Base-by-base conservation (phyloP, 2,329 filamentous ascomycete genomes). In the Dactylellina sp. region DNA sequence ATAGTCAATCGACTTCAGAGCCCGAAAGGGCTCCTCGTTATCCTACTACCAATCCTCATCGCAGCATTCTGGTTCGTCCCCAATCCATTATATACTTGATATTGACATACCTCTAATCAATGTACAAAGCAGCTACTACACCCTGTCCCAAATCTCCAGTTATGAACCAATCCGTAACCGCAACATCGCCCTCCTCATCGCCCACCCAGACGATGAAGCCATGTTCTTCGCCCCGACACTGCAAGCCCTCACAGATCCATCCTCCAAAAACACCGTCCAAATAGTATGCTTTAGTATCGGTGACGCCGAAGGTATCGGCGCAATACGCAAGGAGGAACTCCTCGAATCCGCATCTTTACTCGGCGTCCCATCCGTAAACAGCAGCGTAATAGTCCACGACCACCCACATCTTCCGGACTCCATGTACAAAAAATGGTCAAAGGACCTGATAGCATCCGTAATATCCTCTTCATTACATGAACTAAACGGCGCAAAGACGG, bases 171-270 rank as follows among this genome's bases (percentile, higher is more conserved):
- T 97, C 76, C 85, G 84, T 78, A 90, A 92, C 83, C 96, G 96
- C 85, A 89, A 91, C 79, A 92, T 99, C 80, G 91, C 91, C 80
- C 86, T 99, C 61, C 85, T 99, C 63, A 98, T 99, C 79, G 95
- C 95, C 20, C 95, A 99, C 83, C 95, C 95, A 0, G 95, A 99
- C 82, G 95, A 99, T 79, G 95, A 99, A 84, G 95, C 94, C 81
- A 99, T 99, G 95, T 99, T 99, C 85, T 99, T 99, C 82, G 89
- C 93, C 76, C 95, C 95, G 0, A 91, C 92, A 0, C 85, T 98
- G 12, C 85, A 96, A 78, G 89, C 91, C n/a, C 86, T 99, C 68
- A 94, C 93, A 16, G 85, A 87, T 12, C 92, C 92, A 2, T 87
- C 89, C 71, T 85, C 90, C 18, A 91, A 91, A 2, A 98, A 99